Percentiles rank a stretch among this genome's conserved stretches.
phyloP scores from a whole-genome alignment of 73 alveolate species.

The Chromera velia region DNA sequence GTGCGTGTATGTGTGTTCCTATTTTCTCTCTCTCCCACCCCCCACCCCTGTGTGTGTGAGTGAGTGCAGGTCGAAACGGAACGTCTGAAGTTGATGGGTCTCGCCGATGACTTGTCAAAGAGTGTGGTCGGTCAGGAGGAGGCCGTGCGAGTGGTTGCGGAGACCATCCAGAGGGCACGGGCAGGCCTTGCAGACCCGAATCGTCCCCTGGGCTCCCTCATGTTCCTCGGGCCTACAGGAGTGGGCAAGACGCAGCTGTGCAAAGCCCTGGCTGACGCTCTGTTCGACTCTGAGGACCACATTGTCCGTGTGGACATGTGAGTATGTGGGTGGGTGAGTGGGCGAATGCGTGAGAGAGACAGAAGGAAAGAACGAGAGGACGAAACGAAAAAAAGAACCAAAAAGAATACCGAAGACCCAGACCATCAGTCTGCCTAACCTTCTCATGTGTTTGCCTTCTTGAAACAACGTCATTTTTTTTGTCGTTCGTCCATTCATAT shows the following conservation, averaged over 20 bases:
- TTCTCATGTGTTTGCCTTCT: not conserved
- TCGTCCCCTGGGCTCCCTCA: conserved; percentile 27
- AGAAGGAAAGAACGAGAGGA: not conserved
- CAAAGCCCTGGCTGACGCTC: conserved; percentile 19
- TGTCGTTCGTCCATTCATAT: no score
- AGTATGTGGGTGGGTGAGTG: not conserved
- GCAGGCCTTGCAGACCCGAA: conserved; percentile 1
- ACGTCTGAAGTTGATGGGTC: not conserved
- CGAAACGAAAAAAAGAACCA: no score
- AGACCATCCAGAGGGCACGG: conserved; percentile 5
- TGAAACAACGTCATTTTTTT: no score
- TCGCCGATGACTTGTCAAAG: conserved; percentile 5
- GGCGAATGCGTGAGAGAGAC: not conserved
- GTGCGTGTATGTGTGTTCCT: no score
- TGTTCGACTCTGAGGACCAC: conserved; percentile 16
- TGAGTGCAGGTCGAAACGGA: not conserved
- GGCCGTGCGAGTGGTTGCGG: not conserved
- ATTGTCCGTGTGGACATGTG: conserved; percentile 50
- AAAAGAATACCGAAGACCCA: no score
- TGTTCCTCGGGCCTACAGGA: conserved; percentile 27
- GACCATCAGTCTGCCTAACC: no score
- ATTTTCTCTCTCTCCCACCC: no score
- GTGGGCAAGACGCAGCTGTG: conserved; percentile 36
- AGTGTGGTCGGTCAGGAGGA: conserved; percentile 7
- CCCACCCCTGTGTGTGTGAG: no score